phyloP scores from a whole-genome alignment of 1,284 basidiomycete species.

The Ustilago loliicola region DNA sequence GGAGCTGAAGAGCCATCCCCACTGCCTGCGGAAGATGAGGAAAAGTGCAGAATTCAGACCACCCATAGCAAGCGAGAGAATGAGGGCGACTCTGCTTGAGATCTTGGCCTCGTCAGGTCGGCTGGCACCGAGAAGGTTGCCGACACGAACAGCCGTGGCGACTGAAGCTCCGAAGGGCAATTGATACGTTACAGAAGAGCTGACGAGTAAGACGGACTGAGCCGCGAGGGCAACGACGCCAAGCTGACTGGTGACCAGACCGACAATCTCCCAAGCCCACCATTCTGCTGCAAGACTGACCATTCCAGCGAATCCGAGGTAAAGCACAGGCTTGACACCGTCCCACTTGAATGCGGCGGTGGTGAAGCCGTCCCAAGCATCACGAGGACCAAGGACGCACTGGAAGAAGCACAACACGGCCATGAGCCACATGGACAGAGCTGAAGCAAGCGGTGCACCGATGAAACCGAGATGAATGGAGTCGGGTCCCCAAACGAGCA shows the following conservation, averaged over 20 bases:
- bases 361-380: constrained; percentile 86
- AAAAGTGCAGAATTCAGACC: constrained; percentile 76
- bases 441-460: constrained; percentile 91
- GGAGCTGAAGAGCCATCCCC: constrained; percentile 87
- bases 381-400: constrained; percentile 77
- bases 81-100: constrained; percentile 63
- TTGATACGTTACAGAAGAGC: constrained; percentile 83
- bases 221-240: constrained; percentile 74
- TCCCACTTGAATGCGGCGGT: constrained; percentile 65
- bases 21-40: constrained; percentile 79
- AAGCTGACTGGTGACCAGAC: constrained; percentile 58
- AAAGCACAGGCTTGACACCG: constrained; percentile 51
- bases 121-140: constrained; percentile 73
- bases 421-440: constrained; percentile 88
- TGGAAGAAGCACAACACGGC: constrained; percentile 71
- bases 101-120: constrained; percentile 68
- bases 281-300: constrained; percentile 85
- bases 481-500: constrained; percentile 76
- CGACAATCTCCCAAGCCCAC: constrained; percentile 89
- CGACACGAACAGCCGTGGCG: constrained; percentile 84
- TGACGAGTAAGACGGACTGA: constrained; percentile 81
- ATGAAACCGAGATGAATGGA: constrained; percentile 82
- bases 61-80: constrained; percentile 41
- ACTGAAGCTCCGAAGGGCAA: constrained; percentile 84
- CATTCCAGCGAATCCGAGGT: constrained; percentile 62